Evolutionary conservation across 1,284 basidiomycete species (phyloP).

Genomic region (Omphalotus olearius): DNA sequence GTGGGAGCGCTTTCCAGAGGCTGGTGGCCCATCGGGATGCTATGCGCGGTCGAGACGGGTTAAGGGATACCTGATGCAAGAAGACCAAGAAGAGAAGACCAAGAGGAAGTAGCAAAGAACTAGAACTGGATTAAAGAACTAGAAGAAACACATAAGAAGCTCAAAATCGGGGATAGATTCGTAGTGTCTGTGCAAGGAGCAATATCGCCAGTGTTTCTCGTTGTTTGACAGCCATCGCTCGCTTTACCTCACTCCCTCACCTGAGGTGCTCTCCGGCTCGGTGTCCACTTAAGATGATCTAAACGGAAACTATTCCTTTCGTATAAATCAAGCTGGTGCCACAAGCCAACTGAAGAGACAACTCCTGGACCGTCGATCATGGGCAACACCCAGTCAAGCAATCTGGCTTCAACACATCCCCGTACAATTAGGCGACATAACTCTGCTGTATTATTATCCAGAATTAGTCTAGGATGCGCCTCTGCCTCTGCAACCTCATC

Average conservation of each 20-base stretch:
- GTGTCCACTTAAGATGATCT: slow-evolving; percentile 6
- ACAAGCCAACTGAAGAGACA: too few relatives aligned
- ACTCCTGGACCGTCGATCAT: slow-evolving; percentile 4
- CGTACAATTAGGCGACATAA: slow-evolving; percentile 10
- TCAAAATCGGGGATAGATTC: background rate
- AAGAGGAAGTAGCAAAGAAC: background rate
- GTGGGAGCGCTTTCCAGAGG: too few relatives aligned
- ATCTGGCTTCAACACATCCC: background rate
- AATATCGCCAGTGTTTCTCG: background rate
- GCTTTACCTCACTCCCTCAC: slow-evolving; percentile 6
- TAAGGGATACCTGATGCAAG: slow-evolving; percentile 7
- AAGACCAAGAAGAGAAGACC: too few relatives aligned
- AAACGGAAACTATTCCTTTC: background rate
- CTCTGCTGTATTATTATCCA: slow-evolving; percentile 27
- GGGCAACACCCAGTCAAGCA: slow-evolving; percentile 15
- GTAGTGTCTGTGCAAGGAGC: background rate
- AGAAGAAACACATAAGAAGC: background rate
- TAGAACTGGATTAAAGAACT: background rate
- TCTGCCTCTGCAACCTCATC: slow-evolving; percentile 32
- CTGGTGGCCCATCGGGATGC: too few relatives aligned
- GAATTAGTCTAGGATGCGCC: slow-evolving; percentile 32
- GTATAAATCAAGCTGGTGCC: background rate
- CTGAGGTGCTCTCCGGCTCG: background rate
- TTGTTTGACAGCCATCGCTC: slow-evolving; percentile 3
- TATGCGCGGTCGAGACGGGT: too few relatives aligned